Conservation (phyloP, 2,329 filamentous ascomycete species). For the Basipetospora chlamydospora region DNA sequence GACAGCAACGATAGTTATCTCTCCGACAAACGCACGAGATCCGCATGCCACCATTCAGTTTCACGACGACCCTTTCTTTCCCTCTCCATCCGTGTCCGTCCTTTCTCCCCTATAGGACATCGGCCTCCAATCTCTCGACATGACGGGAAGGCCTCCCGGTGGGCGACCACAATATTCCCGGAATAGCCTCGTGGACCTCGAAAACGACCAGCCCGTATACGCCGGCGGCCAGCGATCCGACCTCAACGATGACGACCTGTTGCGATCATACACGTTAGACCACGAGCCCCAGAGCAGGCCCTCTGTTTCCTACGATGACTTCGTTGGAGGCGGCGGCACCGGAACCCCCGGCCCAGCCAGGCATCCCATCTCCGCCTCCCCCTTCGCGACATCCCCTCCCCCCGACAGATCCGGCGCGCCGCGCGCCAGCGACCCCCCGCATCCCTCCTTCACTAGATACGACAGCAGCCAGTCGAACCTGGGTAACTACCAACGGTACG, state of each 20-base stretch:
- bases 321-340: conserved; percentile 56
- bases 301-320: conserved; percentile 89
- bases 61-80: too few relatives aligned
- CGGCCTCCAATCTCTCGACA: conserved; percentile 27
- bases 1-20: too few relatives aligned
- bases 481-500: conserved; percentile 83
- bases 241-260: conserved; percentile 67
- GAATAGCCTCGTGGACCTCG: conserved; percentile 56
- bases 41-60: too few relatives aligned
- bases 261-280: conserved; percentile 60
- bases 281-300: conserved; percentile 54
- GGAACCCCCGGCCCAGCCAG: conserved; percentile 14
- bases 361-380: conserved; percentile 5
- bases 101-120: not conserved
- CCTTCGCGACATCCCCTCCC: conserved; percentile 4
- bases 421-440: conserved; percentile 22
- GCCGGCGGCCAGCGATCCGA: conserved; percentile 61
- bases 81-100: too few relatives aligned
- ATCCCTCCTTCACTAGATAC: conserved; percentile 30
- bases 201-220: conserved; percentile 58
- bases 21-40: too few relatives aligned
- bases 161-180: conserved; percentile 30
- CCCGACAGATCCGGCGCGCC: conserved; percentile 2
- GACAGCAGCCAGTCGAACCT: conserved; percentile 68
- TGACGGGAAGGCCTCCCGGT: conserved; percentile 43